Evolutionary conservation across 305 asterid species (phyloP).

Genomic region (Galium porrigens): DNA sequence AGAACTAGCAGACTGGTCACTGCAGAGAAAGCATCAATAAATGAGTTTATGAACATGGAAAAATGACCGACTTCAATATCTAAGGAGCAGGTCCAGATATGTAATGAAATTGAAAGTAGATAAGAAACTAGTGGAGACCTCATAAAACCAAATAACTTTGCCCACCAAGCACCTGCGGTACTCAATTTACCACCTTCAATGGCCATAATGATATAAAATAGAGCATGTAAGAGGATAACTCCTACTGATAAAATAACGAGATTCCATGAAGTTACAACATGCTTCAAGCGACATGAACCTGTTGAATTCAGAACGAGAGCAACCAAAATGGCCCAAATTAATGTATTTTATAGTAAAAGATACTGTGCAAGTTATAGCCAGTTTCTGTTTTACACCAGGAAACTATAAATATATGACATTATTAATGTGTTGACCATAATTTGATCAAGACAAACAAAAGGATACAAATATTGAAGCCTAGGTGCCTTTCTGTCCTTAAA

Average conservation of each 20-base stretch:
- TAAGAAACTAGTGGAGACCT: constrained; percentile 7
- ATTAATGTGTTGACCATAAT: not conserved
- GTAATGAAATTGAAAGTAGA: not conserved
- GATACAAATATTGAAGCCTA: not conserved
- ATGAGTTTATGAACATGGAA: not conserved
- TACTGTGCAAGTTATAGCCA: not conserved
- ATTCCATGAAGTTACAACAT: constrained; percentile 8
- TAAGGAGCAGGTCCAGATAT: not conserved
- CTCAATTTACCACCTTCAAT: constrained; percentile 8
- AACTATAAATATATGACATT: not conserved
- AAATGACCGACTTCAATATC: not conserved
- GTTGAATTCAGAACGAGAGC: constrained; percentile 2
- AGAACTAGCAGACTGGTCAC: constrained; percentile 4
- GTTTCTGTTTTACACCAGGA: not conserved
- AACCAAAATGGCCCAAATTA: not conserved
- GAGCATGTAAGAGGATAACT: constrained; percentile 4
- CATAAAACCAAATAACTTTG: constrained; percentile 12
- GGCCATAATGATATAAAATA: constrained; percentile 7
- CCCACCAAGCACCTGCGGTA: constrained; percentile 10
- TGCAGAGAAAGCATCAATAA: constrained; percentile 6
- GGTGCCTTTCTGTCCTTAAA: not conserved
- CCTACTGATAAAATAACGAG: constrained; percentile 7
- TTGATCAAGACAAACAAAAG: not conserved
- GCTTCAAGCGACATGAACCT: constrained; percentile 13
- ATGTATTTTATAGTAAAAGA: not conserved